Percentiles rank a stretch among this genome's conserved stretches.
phyloP scores from a whole-genome alignment of 768 basidiomycete genomes.

The Rhodosporidiobolus odoratus region DNA sequence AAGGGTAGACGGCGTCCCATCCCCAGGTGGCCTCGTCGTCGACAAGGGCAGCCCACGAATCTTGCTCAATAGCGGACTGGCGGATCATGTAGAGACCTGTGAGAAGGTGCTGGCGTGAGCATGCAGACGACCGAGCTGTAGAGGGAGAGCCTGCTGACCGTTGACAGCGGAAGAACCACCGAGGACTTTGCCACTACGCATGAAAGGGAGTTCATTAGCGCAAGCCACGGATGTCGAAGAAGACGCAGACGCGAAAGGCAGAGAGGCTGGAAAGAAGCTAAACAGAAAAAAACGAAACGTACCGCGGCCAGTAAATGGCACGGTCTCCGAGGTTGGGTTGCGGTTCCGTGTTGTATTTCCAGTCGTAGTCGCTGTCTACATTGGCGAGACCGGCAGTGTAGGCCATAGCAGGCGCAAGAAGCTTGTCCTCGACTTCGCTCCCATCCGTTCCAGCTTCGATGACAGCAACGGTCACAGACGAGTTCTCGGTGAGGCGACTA shows the following conservation, averaged over 20 bases:
- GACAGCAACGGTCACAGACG: constrained; percentile 33
- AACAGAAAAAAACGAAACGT: neutral
- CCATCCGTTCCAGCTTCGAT: constrained; percentile 45
- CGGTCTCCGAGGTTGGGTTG: constrained; percentile 35
- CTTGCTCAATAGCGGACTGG: constrained; percentile 37
- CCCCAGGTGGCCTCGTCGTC: constrained; percentile 33
- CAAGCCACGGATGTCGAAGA: neutral
- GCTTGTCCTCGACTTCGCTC: constrained; percentile 28
- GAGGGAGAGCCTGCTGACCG: neutral
- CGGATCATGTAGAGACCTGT: constrained; percentile 36
- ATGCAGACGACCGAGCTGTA: neutral
- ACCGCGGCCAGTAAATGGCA: constrained; percentile 41
- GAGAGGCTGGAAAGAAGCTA: neutral
- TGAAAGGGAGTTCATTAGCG: no score
- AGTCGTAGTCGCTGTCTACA: constrained; percentile 37
- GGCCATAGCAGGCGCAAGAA: constrained; percentile 33
- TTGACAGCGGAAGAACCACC: constrained; percentile 44
- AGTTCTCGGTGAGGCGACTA: constrained; percentile 42
- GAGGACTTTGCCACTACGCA: constrained; percentile 41
- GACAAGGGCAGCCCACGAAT: constrained; percentile 40
- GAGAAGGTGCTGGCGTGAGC: neutral
- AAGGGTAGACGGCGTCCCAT: constrained; percentile 41
- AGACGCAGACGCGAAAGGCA: neutral
- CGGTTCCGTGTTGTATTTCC: constrained; percentile 39
- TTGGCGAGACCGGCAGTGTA: constrained; percentile 29